Conservation (phyloP, 2,329 filamentous ascomycete genomes). For the Fusarium udum region DNA sequence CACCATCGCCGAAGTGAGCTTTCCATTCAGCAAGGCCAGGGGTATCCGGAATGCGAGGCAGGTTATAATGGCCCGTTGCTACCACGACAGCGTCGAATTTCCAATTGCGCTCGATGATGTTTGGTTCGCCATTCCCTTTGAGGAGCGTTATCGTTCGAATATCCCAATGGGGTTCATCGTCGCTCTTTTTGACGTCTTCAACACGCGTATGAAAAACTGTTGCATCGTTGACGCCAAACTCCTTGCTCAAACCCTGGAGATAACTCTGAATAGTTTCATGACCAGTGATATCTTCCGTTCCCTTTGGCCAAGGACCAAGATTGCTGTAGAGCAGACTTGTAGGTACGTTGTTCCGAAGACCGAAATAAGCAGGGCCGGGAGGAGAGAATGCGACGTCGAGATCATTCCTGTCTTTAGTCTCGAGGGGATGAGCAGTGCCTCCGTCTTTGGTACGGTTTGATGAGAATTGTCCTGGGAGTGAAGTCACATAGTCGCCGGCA, state of each 20-base stretch:
- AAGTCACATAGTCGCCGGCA: constrained; percentile 40
- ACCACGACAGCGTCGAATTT: constrained; percentile 72
- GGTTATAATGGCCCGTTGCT: constrained; percentile 73
- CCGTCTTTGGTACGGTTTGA: fast-evolving
- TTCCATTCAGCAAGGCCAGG: constrained; percentile 69
- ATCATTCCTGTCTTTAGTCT: neutral
- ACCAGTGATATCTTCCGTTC: constrained; percentile 66
- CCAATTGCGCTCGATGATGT: constrained; percentile 45
- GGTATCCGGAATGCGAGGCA: constrained; percentile 69
- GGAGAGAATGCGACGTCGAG: constrained; percentile 32
- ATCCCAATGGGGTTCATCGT: constrained; percentile 56
- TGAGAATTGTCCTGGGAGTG: constrained; percentile 16
- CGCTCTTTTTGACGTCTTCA: constrained; percentile 57
- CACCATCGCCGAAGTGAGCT: constrained; percentile 57
- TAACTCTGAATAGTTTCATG: constrained; percentile 68
- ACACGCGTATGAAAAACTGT: constrained; percentile 70
- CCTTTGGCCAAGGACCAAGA: constrained; percentile 63
- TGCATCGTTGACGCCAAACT: constrained; percentile 58
- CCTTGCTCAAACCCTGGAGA: constrained; percentile 65
- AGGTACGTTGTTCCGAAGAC: constrained; percentile 79
- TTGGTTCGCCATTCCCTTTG: constrained; percentile 30
- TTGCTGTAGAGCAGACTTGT: constrained; percentile 60
- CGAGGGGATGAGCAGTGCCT: neutral
- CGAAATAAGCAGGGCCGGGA: constrained; percentile 61
- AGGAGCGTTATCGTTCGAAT: constrained; percentile 59